Conservation (phyloP, 2,329 filamentous ascomycete genomes). For the Colletotrichum tropicicola region DNA sequence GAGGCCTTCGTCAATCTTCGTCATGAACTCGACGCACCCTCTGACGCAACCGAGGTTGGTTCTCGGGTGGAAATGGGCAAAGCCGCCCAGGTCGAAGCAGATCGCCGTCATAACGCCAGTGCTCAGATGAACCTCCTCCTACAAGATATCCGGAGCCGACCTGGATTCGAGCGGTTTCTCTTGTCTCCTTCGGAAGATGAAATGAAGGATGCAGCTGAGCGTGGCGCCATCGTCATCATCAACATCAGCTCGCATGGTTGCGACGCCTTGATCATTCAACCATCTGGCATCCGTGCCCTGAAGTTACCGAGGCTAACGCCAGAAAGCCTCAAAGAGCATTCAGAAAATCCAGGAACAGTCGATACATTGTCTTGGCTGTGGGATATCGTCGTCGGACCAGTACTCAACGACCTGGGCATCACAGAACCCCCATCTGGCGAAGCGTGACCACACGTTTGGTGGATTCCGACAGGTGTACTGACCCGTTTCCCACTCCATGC, state of each 20-base stretch:
- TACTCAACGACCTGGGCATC: conserved; percentile 39
- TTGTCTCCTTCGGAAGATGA: conserved; percentile 26
- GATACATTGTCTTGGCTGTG: conserved; percentile 41
- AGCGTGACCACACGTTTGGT: conserved; percentile 43
- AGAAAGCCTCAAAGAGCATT: not conserved
- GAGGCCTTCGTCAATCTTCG: not conserved
- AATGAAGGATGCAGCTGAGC: conserved; percentile 33
- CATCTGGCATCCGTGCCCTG: conserved; percentile 28
- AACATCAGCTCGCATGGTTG: conserved; percentile 39
- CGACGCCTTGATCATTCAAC: conserved; percentile 40
- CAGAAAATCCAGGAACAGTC: not conserved
- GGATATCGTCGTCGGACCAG: conserved; percentile 35
- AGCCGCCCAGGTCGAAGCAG: not conserved
- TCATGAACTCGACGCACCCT: not conserved
- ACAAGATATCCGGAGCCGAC: conserved; percentile 27
- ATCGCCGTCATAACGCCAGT: not conserved
- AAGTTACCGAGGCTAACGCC: conserved; percentile 29
- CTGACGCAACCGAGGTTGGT: not conserved
- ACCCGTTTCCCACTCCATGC: conserved; percentile 43
- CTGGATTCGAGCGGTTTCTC: conserved; percentile 39
- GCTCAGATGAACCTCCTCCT: not conserved
- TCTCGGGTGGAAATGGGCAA: not conserved
- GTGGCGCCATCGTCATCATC: conserved; percentile 39
- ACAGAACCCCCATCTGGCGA: conserved; percentile 7
- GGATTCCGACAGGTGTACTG: conserved; percentile 43